phyloP scores from a whole-genome alignment of 768 basidiomycete species.

The Mycena olivaceomarginata region DNA sequence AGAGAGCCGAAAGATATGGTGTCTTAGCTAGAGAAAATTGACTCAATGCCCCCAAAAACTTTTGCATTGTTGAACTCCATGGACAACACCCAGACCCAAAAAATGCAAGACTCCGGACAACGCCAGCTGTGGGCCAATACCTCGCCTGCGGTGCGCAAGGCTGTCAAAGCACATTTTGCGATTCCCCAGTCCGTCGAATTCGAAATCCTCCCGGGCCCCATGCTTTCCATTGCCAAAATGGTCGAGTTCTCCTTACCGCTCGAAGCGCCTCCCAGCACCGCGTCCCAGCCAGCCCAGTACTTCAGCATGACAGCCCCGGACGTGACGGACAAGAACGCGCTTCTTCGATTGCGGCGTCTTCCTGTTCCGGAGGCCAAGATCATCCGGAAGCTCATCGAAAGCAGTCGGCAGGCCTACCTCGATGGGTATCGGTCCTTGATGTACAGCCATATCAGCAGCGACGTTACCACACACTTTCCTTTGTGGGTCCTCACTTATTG shows the following conservation, averaged over 20 bases:
- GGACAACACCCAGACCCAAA: no score
- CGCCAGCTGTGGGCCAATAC: no score
- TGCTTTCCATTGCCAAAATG: slow-evolving; percentile 10
- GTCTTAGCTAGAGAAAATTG: no score
- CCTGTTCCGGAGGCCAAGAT: neutral
- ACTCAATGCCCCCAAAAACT: no score
- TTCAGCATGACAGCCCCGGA: neutral
- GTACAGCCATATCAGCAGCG: slow-evolving; percentile 1
- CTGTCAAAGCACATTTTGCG: neutral
- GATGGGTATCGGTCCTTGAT: neutral
- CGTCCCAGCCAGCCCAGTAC: slow-evolving; percentile 4
- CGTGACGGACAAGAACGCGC: neutral
- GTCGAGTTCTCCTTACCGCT: slow-evolving; percentile 2
- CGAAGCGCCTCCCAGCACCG: neutral
- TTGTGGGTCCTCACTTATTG: slow-evolving; percentile 12
- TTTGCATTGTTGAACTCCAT: no score
- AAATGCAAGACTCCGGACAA: no score
- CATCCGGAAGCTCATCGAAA: slow-evolving; percentile 4
- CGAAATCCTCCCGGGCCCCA: neutral
- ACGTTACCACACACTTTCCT: neutral
- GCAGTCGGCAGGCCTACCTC: slow-evolving; percentile 8
- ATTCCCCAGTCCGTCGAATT: neutral
- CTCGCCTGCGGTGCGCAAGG: no score
- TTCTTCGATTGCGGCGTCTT: neutral
- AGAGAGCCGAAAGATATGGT: no score